A percentile compares a stretch with the other conserved stretches of the same genome.
Conservation (phyloP, 495 filamentous ascomycete species). For the Evernia prunastri region DNA sequence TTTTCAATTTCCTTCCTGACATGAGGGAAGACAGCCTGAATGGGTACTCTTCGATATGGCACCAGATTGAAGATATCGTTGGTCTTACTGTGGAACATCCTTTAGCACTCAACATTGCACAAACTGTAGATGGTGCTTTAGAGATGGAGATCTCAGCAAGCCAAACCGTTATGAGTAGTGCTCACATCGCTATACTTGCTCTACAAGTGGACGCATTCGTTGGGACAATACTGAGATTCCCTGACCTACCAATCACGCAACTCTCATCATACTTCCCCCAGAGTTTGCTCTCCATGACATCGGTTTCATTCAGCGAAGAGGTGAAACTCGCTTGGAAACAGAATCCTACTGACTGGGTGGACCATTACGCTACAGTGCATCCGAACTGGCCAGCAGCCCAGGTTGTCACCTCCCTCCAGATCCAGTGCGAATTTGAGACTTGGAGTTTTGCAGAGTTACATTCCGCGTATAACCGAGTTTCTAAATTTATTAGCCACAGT, state of each 20-base stretch:
- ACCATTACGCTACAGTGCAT: conserved; percentile 31
- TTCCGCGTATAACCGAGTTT: conserved; percentile 35
- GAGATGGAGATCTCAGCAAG: conserved; percentile 30
- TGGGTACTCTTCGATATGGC: conserved; percentile 23
- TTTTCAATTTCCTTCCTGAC: conserved; percentile 33
- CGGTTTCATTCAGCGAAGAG: conserved; percentile 17
- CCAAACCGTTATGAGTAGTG: conserved; percentile 26
- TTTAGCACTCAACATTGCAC: conserved; percentile 34
- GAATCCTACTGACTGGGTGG: conserved; percentile 33
- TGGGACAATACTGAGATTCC: conserved; percentile 27
- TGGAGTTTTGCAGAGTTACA: conserved; percentile 38
- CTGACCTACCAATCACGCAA: conserved; percentile 24
- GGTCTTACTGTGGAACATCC: conserved; percentile 35
- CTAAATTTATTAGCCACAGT: conserved; percentile 34
- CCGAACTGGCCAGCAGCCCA: conserved; percentile 40
- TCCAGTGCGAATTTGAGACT: conserved; percentile 31
- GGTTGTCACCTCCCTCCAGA: conserved; percentile 32
- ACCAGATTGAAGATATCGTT: conserved; percentile 27
- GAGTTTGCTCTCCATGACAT: conserved; percentile 27
- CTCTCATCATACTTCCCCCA: conserved; percentile 25
- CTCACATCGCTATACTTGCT: conserved; percentile 31
- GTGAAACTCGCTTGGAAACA: conserved; percentile 25
- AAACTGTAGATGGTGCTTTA: conserved; percentile 19
- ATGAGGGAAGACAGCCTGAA: conserved; percentile 10
- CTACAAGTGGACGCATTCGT: conserved; percentile 32